Conservation (phyloP, 2,329 filamentous ascomycete species). For the Exophiala sideris region DNA sequence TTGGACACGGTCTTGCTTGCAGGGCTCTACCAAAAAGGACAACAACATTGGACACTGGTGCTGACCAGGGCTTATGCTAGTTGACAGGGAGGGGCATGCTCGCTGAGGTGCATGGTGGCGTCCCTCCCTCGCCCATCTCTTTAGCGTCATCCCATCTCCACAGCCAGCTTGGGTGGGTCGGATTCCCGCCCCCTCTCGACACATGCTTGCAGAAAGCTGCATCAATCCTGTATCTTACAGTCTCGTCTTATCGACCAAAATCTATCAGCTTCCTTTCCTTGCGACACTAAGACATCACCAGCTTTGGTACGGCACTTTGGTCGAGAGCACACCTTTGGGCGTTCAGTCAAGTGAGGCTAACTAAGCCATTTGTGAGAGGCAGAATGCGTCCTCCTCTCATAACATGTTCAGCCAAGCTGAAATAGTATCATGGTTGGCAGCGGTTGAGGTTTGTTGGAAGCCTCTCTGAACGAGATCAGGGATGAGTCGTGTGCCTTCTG, state of each 20-base stretch:
- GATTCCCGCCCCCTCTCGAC: too few species aligned
- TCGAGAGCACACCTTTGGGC: too few species aligned
- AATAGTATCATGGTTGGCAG: too few species aligned
- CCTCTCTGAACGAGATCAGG: too few species aligned
- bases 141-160: constrained; percentile 1
- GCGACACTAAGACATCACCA: neutral
- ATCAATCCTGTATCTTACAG: neutral
- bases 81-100: constrained; percentile 3
- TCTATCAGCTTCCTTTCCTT: neutral
- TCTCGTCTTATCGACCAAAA: neutral
- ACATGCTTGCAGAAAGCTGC: neutral
- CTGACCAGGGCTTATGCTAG: constrained; percentile 6
- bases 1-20: neutral
- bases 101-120: constrained; percentile 10
- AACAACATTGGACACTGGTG: constrained; percentile 3
- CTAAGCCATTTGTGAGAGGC: too few species aligned
- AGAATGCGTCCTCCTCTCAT: too few species aligned
- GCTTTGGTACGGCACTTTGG: too few species aligned
- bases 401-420: too few species aligned
- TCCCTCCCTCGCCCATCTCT: neutral
- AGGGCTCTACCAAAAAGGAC: neutral
- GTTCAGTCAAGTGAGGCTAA: too few species aligned
- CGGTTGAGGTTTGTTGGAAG: too few species aligned
- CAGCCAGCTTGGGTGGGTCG: neutral
- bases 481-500: too few species aligned